A percentile compares a stretch with the other conserved stretches of the same genome.
phyloP scores from a whole-genome alignment of 169 alveolate species.

The Plasmodium gonderi region DNA sequence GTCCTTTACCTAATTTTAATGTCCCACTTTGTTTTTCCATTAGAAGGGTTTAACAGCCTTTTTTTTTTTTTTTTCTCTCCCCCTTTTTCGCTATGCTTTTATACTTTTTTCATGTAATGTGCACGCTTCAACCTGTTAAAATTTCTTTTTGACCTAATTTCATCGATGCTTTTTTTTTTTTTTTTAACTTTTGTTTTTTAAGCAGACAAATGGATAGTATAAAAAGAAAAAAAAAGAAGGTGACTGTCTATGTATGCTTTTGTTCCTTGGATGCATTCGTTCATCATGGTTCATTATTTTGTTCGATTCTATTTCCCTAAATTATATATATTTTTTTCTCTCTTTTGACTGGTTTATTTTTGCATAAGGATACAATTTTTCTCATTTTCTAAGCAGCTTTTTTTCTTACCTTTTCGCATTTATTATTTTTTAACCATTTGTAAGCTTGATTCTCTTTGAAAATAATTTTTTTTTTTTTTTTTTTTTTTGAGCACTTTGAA shows the following conservation, averaged over 20 bases:
- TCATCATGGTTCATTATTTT: background rate
- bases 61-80: background rate
- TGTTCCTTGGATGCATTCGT: background rate
- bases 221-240: background rate
- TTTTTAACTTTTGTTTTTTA: too few species aligned
- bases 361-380: background rate
- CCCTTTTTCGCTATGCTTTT: background rate
- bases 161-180: background rate
- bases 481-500: constrained; percentile 1
- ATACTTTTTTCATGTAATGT: background rate
- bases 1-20: too few species aligned
- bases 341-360: background rate
- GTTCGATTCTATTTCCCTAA: background rate
- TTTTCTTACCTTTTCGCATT: background rate
- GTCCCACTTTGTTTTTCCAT: too few species aligned
- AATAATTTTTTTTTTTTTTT: background rate
- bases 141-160: background rate
- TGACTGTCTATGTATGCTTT: background rate
- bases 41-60: background rate
- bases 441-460: background rate
- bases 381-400: background rate
- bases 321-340: too few species aligned
- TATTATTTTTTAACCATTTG: background rate
- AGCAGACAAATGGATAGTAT: background rate
- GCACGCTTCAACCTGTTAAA: background rate